Percentiles rank a stretch among this genome's conserved stretches.
Evolutionary conservation across 257 asterid genomes (phyloP).

Genomic region (Nicotiana tomentosiformis): DNA sequence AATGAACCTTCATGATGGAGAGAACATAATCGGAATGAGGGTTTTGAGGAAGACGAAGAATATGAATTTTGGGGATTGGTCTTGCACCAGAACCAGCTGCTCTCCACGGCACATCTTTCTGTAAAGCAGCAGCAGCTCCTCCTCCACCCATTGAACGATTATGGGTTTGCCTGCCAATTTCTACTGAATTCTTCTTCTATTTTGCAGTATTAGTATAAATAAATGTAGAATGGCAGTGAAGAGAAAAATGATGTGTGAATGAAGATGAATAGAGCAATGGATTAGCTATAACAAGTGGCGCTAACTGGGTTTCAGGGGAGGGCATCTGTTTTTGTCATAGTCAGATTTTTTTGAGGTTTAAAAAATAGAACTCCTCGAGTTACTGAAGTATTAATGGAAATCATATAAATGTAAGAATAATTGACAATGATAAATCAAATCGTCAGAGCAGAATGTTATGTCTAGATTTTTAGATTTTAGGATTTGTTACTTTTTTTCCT

Average conservation of each 20-base stretch:
- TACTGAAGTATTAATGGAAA: too few species aligned
- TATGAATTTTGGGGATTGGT: constrained; percentile 78
- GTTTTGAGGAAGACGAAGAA: constrained; percentile 63
- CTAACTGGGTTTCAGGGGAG: neutral
- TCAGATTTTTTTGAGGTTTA: neutral
- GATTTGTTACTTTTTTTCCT: too few species aligned
- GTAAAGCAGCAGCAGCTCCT: constrained; percentile 48
- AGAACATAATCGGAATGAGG: constrained; percentile 65
- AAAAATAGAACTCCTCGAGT: too few species aligned
- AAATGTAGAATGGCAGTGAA: neutral
- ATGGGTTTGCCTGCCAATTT: neutral
- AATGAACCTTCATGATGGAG: constrained; percentile 62
- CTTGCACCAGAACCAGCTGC: constrained; percentile 48
- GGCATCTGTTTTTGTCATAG: neutral
- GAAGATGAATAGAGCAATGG: neutral
- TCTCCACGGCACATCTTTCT: constrained; percentile 81
- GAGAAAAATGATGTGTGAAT: neutral
- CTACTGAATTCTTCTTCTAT: neutral
- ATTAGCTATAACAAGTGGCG: neutral
- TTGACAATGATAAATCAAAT: too few species aligned
- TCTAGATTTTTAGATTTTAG: too few species aligned
- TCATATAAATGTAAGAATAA: too few species aligned
- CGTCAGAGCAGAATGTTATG: too few species aligned
- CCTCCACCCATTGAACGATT: constrained; percentile 47
- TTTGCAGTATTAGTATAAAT: neutral